Base-by-base conservation (phyloP, 192 early-diverging fungal species). In the Geranomyces variabilis region DNA sequence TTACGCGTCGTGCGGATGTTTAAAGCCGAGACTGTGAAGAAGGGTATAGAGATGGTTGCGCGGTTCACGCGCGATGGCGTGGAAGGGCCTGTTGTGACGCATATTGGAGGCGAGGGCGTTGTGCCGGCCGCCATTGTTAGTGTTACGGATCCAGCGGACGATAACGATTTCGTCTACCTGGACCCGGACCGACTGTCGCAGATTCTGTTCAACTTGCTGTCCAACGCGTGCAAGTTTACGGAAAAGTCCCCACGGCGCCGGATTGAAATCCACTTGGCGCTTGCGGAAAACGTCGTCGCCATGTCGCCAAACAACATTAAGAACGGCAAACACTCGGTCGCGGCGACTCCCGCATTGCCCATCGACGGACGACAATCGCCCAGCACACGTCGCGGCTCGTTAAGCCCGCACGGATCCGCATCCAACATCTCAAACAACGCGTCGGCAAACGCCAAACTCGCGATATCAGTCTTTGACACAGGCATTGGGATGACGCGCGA, bases 211-310 rank as follows among this genome's bases (percentile, higher is more conserved):
- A 87, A 87, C 64, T 53, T 87, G 24, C 60, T 62, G 10, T 62
- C 60, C 28, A 87, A 87, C 70, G 80, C 86, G 36, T 47, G 80
- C 15, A 85, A 84, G 66, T 87, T 85, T 49, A 85, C 84, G 9
- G 71, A 83, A 6, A 26, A 34, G 24, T 19, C 56, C 9, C 46
- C 46, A 10, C 10, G 19, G 46, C 12, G 24, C 13, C 56, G 10
- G 14, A 57, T 57, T 28, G 56, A 21, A 24, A 24, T 57, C 13
- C 13, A 19, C 13, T 12, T 57, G 56, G 14, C 12, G 56, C 56
- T 57, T 12, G 46, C 46, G 46, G 12, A 47, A 47, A 19, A 10
- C 46, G 46, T 19, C 10, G 46, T 19, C 12, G 12, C 46, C 12
- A 19, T 47, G 46, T 19, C 10, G 46, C 46, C 46, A 19, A 10